Percentiles rank a stretch among this genome's conserved stretches.
These are phyloP conservation scores for Geotrichum australiense DNA, from an alignment of 1,139 yeast species.

Conservation along the genomic window DNA sequence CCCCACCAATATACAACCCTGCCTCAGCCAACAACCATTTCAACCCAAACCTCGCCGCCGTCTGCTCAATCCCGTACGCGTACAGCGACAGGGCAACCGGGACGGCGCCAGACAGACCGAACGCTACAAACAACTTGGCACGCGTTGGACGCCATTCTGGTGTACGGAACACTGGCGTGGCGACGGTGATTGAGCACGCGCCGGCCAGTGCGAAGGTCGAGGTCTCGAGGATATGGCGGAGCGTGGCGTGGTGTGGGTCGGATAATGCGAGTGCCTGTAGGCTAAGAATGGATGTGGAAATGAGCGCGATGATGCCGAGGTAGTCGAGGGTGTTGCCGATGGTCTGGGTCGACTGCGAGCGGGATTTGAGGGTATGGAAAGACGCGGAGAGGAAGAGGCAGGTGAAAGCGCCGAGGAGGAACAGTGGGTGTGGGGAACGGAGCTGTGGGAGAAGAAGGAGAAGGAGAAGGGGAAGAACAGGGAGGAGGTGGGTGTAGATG, in stretches of 20 bases:
- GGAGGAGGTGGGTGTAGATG: slow-evolving; percentile 73
- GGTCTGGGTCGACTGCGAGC: slow-evolving; percentile 53
- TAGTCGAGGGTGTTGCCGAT: slow-evolving; percentile 81
- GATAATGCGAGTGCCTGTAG: slow-evolving; percentile 60
- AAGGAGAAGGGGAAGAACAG: not conserved
- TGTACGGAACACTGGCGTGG: slow-evolving; percentile 58
- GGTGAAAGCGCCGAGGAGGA: slow-evolving; percentile 45
- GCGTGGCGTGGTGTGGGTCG: slow-evolving; percentile 39
- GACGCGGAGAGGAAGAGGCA: slow-evolving; percentile 70
- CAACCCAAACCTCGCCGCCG: slow-evolving; percentile 48
- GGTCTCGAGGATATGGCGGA: slow-evolving; percentile 41
- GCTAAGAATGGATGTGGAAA: slow-evolving; percentile 68
- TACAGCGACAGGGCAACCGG: slow-evolving; percentile 54
- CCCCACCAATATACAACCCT: slow-evolving; percentile 67
- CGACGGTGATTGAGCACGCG: slow-evolving; percentile 57
- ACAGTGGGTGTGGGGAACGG: slow-evolving; percentile 36
- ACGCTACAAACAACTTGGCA: slow-evolving; percentile 69
- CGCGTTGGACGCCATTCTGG: slow-evolving; percentile 70
- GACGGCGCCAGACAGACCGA: slow-evolving; percentile 71
- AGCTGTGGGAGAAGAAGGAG: slow-evolving; percentile 7
- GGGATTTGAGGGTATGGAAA: slow-evolving; percentile 73
- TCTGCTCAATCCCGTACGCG: slow-evolving; percentile 42
- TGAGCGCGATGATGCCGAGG: slow-evolving; percentile 73
- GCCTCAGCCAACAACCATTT: slow-evolving; percentile 66
- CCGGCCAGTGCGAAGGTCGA: slow-evolving; percentile 52